Base-by-base conservation (phyloP, 23 red algal species). In the Agarophyton chilense region DNA sequence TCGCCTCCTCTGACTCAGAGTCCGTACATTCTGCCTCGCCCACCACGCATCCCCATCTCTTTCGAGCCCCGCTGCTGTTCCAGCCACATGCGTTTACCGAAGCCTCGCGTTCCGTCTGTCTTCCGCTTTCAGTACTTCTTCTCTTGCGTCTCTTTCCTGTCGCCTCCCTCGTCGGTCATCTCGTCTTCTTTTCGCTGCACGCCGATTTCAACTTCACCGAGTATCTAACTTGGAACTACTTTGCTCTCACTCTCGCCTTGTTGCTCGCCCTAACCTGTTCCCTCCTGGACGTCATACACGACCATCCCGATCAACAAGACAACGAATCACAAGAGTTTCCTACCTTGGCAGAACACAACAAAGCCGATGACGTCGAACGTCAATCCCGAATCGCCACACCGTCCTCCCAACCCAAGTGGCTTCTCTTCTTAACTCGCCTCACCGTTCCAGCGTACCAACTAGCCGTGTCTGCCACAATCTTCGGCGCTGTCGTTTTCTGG, bases 401-500 rank as follows among this genome's bases (percentile, higher is more conserved):
- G 16, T 47, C 41, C 41, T 0, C 68, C 10, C 29, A 45, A 43
- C 68, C 68, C 21, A 74, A 47, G 17, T 49, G 18, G 40, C 35
- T 67, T 34, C 60, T 44, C 2, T 36, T 72, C 26, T 51, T 86
- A 31, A 67, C 82, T 9, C 82, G 65, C 17, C n/a, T 86, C 62
- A 86, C 82, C 47, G 82, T 86, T 25, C 82, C 82, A 22, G 41
- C 73, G n/a, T 86, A 86, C 49, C 82, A 86, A 35, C 32, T 71
- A 8, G 61, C 65, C 49, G 64, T 86, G 5, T 39, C 82, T 13
- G 82, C 64, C 16, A 53, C 82, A 7, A 16, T 86, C 28, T 86
- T 86, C 33, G 82, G 82, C n/a, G 65, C 82, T 13, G 82, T 72
- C 26, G 82, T 86, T n/a, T 86, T 86, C 65, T 86, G 82, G 82